Conservation (phyloP, 2,329 filamentous ascomycete species). For the Aureobasidium musti region DNA sequence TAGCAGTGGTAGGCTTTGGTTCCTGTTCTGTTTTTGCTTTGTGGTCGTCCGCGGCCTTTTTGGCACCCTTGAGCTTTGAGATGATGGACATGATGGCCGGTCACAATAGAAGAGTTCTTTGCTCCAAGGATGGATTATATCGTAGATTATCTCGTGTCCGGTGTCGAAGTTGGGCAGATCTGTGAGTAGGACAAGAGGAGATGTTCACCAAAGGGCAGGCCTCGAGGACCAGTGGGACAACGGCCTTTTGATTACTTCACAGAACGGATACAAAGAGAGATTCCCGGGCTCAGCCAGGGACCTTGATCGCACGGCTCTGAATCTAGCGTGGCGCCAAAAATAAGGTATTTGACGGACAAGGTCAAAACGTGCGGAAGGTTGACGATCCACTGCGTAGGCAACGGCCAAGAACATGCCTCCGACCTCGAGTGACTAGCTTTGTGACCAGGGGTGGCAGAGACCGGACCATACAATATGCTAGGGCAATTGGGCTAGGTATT, state of each 20-base stretch:
- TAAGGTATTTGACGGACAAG: slow-evolving; percentile 27
- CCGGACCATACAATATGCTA: slow-evolving; percentile 10
- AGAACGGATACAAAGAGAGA: slow-evolving; percentile 1
- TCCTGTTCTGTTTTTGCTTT: slow-evolving; percentile 32
- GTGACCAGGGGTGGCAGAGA: slow-evolving; percentile 18
- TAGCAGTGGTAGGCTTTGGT: slow-evolving; percentile 1
- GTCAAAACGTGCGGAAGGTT: slow-evolving; percentile 20
- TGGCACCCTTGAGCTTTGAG: slow-evolving; percentile 40
- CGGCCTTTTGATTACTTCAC: slow-evolving; percentile 26
- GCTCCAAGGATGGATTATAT: background rate
- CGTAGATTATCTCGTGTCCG: background rate
- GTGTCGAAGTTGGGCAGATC: background rate
- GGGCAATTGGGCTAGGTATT: background rate
- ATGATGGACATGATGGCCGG: slow-evolving; percentile 39
- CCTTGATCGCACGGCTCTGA: slow-evolving; percentile 22
- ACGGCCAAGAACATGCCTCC: slow-evolving; percentile 21
- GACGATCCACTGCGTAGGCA: slow-evolving; percentile 12
- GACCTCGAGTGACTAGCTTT: slow-evolving; percentile 20
- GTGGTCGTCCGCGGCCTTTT: slow-evolving; percentile 38
- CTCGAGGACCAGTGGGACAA: slow-evolving; percentile 17
- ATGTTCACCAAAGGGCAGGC: background rate
- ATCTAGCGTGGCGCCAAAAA: slow-evolving; percentile 28
- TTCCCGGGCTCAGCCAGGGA: slow-evolving; percentile 11
- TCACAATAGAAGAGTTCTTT: background rate
- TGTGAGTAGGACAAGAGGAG: background rate